These are phyloP conservation scores for Ramaria rubella DNA, from an alignment of 768 basidiomycete species.

Conservation along the genomic window DNA sequence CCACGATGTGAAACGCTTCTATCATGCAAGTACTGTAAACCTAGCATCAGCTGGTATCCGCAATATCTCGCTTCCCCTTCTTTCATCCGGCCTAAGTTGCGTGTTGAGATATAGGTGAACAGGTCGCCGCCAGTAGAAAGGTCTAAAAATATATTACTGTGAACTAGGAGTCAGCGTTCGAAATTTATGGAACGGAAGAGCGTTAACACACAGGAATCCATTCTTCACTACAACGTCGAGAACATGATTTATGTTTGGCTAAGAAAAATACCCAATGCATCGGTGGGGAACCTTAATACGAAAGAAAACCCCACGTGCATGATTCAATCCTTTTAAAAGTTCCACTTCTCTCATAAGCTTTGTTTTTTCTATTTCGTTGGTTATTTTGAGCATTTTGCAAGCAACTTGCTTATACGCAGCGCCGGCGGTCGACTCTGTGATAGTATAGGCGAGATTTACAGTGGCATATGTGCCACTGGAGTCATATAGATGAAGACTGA, in stretches of 20 bases:
- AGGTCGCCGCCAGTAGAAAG: conserved; percentile 82
- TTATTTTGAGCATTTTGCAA: conserved; percentile 66
- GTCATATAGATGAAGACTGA: background rate
- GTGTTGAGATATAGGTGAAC: conserved; percentile 75
- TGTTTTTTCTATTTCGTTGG: conserved; percentile 31
- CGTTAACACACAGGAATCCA: conserved; percentile 44
- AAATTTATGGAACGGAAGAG: background rate
- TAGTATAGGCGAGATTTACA: conserved; percentile 55
- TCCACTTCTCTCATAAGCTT: conserved; percentile 74
- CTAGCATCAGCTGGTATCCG: conserved; percentile 72
- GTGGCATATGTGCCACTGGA: conserved; percentile 68
- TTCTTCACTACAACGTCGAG: conserved; percentile 60
- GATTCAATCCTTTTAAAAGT: conserved; percentile 62
- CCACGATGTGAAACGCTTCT: conserved; percentile 75
- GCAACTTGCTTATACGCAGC: conserved; percentile 65
- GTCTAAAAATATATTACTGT: conserved; percentile 76
- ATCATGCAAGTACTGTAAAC: conserved; percentile 63
- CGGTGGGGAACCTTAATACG: background rate
- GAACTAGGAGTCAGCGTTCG: background rate
- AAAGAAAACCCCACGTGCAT: conserved; percentile 39
- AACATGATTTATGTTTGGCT: conserved; percentile 81
- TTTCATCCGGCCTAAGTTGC: conserved; percentile 44
- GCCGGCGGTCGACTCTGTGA: conserved; percentile 39
- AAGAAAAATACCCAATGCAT: background rate
- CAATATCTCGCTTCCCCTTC: conserved; percentile 83